Conservation (phyloP, 176 grass and related monocot species). For the Avena sativa region DNA sequence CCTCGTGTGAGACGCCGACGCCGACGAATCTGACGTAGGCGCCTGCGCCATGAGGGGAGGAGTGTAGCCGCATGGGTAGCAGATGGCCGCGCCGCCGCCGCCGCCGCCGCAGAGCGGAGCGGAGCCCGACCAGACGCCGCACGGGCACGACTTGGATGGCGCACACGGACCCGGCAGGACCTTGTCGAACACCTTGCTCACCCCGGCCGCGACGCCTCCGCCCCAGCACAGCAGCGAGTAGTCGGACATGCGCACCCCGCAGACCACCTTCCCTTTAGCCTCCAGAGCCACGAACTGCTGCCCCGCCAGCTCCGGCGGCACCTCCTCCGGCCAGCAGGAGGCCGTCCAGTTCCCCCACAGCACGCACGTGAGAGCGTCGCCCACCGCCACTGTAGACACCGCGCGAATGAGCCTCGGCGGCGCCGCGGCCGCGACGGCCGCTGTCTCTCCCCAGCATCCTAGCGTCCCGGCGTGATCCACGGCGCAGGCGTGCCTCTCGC, state of each 20-base stretch:
- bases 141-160: conserved; percentile 52
- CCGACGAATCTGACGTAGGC: conserved; percentile 33
- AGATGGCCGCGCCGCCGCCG: conserved; percentile 40
- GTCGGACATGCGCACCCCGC: conserved; percentile 82
- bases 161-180: conserved; percentile 77
- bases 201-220: neutral
- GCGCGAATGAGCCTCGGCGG: neutral
- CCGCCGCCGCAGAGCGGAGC: conserved; percentile 30
- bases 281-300: conserved; percentile 81
- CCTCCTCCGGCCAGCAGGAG: conserved; percentile 64
- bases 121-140: conserved; percentile 80
- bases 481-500: conserved; percentile 75
- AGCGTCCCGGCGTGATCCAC: conserved; percentile 27
- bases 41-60: conserved; percentile 7
- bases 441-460: conserved; percentile 70
- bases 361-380: conserved; percentile 66
- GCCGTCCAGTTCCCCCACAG: conserved; percentile 65
- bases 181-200: conserved; percentile 65
- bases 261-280: conserved; percentile 64
- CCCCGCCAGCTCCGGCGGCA: conserved; percentile 29
- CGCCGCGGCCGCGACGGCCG: conserved; percentile 39
- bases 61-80: conserved; percentile 62
- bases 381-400: conserved; percentile 63
- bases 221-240: conserved; percentile 92
- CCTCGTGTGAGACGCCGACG: neutral